Evolutionary conservation across 2,329 filamentous ascomycete genomes (phyloP).

Genomic region (Tolypocladium album): DNA sequence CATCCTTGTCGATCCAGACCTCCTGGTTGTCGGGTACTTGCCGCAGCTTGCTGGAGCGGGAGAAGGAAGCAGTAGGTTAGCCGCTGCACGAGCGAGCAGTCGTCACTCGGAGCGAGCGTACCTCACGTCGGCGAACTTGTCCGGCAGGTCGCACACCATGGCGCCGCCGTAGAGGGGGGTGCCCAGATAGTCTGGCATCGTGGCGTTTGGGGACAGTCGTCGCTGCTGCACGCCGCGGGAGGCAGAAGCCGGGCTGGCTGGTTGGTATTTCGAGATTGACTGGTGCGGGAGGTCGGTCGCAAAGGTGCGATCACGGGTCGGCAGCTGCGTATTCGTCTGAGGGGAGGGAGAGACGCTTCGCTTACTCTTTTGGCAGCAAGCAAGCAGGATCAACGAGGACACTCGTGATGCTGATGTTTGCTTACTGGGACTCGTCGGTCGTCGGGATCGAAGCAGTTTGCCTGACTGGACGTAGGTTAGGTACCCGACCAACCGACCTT

Average conservation of each 20-base stretch:
- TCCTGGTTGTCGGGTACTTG: constrained; percentile 84
- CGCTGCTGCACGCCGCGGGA: neutral
- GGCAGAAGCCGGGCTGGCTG: neutral
- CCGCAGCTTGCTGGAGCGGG: constrained; percentile 48
- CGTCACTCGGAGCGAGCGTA: constrained; percentile 21
- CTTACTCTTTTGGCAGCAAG: neutral
- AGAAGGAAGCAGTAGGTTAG: constrained; percentile 2
- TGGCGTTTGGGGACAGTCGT: neutral
- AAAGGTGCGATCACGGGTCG: neutral
- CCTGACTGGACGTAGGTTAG: no score
- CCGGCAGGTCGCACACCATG: constrained; percentile 56
- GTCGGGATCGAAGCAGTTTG: no score
- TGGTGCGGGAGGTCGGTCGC: neutral
- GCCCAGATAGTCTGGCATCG: constrained; percentile 43
- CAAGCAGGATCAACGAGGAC: neutral
- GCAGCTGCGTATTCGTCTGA: neutral
- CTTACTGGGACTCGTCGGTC: neutral
- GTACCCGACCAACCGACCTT: no score
- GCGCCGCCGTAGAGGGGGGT: constrained; percentile 64
- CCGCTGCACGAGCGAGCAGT: neutral
- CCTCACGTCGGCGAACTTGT: constrained; percentile 64
- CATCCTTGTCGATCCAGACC: constrained; percentile 75
- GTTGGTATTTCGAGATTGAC: neutral
- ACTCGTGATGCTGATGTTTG: neutral
- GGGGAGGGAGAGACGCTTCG: neutral